A percentile compares a stretch with the other conserved stretches of the same genome.
Conservation (phyloP, 768 basidiomycete species). For the Pisolithus marmoratus region DNA sequence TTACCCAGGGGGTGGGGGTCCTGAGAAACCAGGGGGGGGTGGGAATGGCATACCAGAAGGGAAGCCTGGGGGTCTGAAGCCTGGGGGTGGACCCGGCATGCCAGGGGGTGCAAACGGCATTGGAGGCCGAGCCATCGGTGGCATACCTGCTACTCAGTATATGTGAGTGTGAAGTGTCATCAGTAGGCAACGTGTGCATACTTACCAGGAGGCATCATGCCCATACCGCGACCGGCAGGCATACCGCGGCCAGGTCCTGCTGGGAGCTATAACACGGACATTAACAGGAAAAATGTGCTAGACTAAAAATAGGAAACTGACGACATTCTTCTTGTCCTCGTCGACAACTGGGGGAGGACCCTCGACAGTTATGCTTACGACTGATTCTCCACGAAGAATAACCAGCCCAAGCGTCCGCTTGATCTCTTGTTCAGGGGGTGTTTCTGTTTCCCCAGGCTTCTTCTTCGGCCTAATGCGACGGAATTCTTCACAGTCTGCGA, state of each 20-base stretch:
- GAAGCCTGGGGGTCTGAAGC: slow-evolving; percentile 80
- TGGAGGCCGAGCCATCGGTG: slow-evolving; percentile 60
- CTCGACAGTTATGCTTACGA: slow-evolving; percentile 92
- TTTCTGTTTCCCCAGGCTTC: slow-evolving; percentile 71
- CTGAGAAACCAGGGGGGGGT: slow-evolving; percentile 76
- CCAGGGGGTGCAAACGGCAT: slow-evolving; percentile 61
- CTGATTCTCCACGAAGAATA: slow-evolving; percentile 92
- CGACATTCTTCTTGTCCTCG: slow-evolving; percentile 82
- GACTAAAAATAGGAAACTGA: slow-evolving; percentile 32
- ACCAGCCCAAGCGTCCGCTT: slow-evolving; percentile 96
- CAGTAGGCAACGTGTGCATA: slow-evolving; percentile 13
- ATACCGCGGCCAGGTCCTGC: slow-evolving; percentile 91
- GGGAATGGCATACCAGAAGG: slow-evolving; percentile 76
- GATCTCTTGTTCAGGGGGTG: slow-evolving; percentile 82
- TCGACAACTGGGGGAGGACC: slow-evolving; percentile 90
- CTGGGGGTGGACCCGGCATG: slow-evolving; percentile 83
- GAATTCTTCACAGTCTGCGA: slow-evolving; percentile 98
- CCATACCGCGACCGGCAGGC: slow-evolving; percentile 96
- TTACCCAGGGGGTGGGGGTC: slow-evolving; percentile 84
- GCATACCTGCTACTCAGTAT: slow-evolving; percentile 46
- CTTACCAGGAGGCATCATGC: slow-evolving; percentile 85
- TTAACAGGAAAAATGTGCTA: slow-evolving; percentile 11
- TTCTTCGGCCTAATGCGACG: slow-evolving; percentile 89
- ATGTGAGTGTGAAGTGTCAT: slow-evolving; percentile 13
- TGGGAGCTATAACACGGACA: slow-evolving; percentile 50